Evolutionary conservation across 2,329 filamentous ascomycete genomes (phyloP), one percentile per base, ranked within the genome.

Genomic region (Penicillium sp.): DNA sequence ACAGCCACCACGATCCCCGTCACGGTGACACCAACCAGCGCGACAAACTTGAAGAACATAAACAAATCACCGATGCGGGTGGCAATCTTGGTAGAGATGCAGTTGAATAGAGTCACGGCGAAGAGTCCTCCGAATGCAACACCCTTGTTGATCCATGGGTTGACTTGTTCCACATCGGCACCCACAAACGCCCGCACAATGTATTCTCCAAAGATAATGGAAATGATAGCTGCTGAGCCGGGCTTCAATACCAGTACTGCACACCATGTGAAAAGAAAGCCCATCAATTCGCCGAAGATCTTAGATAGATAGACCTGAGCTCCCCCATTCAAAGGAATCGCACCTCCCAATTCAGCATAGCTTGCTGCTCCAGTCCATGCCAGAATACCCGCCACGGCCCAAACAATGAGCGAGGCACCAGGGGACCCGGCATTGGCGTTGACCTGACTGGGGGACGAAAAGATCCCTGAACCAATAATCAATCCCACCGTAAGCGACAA

Each of bases 151-250:
- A 96, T 80, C 90, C 91, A 97, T 1, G 83, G 80, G 62, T 81
- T 93, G 45, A 89, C 79, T 20, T 82, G 82, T 60, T 87, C 84
- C 2, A 87, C 87, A 47, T 95, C 88, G n/a, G 89, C 83, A 7
- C 90, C 90, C 48, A 95, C 85, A 35, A 86, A 78, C 11, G 89
- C 90, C 38, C 89, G 80, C 43, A 96, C 88, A n/a, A 95, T 74
- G 64, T 98, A 98, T 70, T 98, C 93, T 35, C 93, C 93, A 76
- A 97, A 96, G 62, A 98, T 96, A 57, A 98, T 96, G 55, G 91
- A 80, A 55, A 98, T 89, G 64, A 98, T 98, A 51, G 93, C 93
- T 8, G 89, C 85, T 31, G 87, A 87, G 2, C 93, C 93, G 0
- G 93, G 93, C 71, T 96, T 97, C 51, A 98, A 75, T 10, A 98